These are phyloP conservation scores for Quercus variabilis DNA, from an alignment of 306 rosid genomes.

Conservation along the genomic window DNA sequence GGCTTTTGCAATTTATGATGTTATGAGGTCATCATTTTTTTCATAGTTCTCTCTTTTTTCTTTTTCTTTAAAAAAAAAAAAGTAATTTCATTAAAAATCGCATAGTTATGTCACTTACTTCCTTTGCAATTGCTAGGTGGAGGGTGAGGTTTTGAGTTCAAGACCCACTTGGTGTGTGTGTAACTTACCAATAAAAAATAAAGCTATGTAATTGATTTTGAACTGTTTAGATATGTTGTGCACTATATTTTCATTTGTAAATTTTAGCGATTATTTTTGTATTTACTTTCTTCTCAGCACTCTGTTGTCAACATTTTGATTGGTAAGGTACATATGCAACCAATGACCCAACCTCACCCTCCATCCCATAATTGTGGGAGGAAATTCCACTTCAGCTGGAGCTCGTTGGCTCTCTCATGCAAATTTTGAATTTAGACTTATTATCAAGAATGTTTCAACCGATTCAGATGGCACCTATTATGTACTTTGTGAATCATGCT, in stretches of 20 bases:
- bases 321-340: too few species aligned
- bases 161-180: too few species aligned
- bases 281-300: not conserved
- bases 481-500: not conserved
- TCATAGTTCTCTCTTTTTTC: not conserved
- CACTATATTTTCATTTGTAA: not conserved
- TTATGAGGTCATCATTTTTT: constrained; percentile 72
- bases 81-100: too few species aligned
- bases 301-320: not conserved
- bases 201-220: not conserved
- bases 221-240: not conserved
- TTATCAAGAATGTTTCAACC: not conserved
- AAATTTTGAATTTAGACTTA: not conserved
- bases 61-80: too few species aligned
- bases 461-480: not conserved
- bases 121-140: too few species aligned
- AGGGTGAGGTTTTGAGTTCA: too few species aligned
- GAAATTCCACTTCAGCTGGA: too few species aligned
- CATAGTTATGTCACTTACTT: not conserved
- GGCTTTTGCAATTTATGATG: constrained; percentile 86
- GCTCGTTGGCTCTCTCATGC: too few species aligned
- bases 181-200: too few species aligned
- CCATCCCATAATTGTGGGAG: too few species aligned
- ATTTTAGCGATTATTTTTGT: not conserved
- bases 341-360: too few species aligned